A percentile compares a stretch with the other conserved stretches of the same genome.
These are phyloP conservation scores for Colletotrichum kahawae DNA, from an alignment of 2,329 filamentous ascomycete genomes.

Conservation along the genomic window DNA sequence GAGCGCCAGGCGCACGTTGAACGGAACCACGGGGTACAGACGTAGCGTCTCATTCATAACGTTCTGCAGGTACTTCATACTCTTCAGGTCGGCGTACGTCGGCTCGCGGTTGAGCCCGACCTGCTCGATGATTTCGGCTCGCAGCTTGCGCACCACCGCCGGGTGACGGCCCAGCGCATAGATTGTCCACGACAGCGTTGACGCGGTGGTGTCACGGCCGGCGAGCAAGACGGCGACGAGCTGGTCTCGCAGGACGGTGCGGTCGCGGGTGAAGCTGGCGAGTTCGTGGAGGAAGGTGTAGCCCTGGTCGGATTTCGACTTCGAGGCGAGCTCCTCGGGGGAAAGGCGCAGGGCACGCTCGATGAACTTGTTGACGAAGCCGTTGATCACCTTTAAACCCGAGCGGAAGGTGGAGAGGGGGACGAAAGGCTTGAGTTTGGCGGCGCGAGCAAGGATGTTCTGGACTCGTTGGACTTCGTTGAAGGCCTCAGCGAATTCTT, in stretches of 20 bases:
- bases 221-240: constrained; percentile 83
- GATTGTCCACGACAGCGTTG: constrained; percentile 79
- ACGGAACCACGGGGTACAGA: constrained; percentile 78
- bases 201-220: constrained; percentile 86
- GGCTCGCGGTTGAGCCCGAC: constrained; percentile 69
- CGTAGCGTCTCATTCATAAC: constrained; percentile 80
- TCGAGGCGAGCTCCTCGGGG: constrained; percentile 73
- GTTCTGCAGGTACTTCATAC: constrained; percentile 81
- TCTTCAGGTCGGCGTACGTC: constrained; percentile 82
- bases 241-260: constrained; percentile 80
- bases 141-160: constrained; percentile 68
- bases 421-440: constrained; percentile 66
- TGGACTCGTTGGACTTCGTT: constrained; percentile 79
- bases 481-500: constrained; percentile 82
- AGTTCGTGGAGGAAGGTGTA: constrained; percentile 91
- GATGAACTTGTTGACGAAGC: constrained; percentile 80
- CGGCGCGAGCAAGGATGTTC: constrained; percentile 67
- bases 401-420: constrained; percentile 68
- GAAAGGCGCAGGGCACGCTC: constrained; percentile 73
- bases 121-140: constrained; percentile 71
- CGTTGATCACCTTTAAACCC: constrained; percentile 72
- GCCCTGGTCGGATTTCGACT: constrained; percentile 71
- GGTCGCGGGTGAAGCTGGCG: constrained; percentile 77
- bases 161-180: constrained; percentile 82
- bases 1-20: constrained; percentile 76